phyloP scores from a whole-genome alignment of 1,139 yeast species.

The Schizosaccharomyces versatilis region DNA sequence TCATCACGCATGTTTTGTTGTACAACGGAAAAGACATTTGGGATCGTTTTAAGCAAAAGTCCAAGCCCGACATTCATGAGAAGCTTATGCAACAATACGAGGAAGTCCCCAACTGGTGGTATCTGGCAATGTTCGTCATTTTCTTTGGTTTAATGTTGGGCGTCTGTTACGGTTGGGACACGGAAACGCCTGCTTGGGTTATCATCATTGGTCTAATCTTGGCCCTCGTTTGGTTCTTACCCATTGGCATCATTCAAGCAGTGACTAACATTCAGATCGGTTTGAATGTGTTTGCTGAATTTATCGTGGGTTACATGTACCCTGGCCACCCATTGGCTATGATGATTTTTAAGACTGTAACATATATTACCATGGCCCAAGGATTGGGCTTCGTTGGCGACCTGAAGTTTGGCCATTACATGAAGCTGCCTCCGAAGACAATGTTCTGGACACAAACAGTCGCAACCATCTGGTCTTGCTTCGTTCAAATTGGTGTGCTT shows the following conservation, averaged over 20 bases:
- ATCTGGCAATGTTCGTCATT: slow-evolving; percentile 25
- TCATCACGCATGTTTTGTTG: slow-evolving; percentile 31
- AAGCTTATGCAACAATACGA: slow-evolving; percentile 37
- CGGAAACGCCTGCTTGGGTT: slow-evolving; percentile 16
- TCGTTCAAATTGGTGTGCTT: slow-evolving; percentile 32
- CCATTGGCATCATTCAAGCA: slow-evolving; percentile 11
- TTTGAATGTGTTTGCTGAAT: slow-evolving; percentile 38
- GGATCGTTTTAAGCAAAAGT: slow-evolving; percentile 24
- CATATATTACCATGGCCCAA: slow-evolving; percentile 29
- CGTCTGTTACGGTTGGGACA: slow-evolving; percentile 27
- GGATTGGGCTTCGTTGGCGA: slow-evolving; percentile 35
- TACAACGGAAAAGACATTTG: slow-evolving; percentile 36
- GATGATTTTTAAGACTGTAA: slow-evolving; percentile 28
- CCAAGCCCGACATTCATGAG: slow-evolving; percentile 36
- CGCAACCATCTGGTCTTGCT: slow-evolving; percentile 16
- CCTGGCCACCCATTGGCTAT: slow-evolving; percentile 44
- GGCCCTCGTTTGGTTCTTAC: slow-evolving; percentile 11
- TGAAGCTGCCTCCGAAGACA: slow-evolving; percentile 39
- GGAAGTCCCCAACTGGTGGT: slow-evolving; percentile 54
- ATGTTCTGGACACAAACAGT: slow-evolving; percentile 32
- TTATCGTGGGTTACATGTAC: slow-evolving; percentile 37
- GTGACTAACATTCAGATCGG: slow-evolving; percentile 24
- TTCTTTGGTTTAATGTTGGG: slow-evolving; percentile 31
- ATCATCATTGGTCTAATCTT: slow-evolving; percentile 28
- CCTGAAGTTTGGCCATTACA: slow-evolving; percentile 42